These are phyloP conservation scores for Diplocarpon mali DNA, from an alignment of 2,329 filamentous ascomycete genomes.

Conservation along the genomic window DNA sequence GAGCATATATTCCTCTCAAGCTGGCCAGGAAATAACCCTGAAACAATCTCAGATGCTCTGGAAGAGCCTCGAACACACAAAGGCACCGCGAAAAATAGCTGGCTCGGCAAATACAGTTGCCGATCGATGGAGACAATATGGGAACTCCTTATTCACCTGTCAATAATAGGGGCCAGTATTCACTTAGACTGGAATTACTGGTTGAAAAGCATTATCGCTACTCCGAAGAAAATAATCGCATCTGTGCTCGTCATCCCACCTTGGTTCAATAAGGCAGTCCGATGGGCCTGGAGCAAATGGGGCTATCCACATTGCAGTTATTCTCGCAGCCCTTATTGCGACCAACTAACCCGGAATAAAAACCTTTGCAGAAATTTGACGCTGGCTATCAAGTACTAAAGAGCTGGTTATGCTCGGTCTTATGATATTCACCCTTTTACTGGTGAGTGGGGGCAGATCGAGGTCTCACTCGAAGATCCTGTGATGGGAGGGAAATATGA, in stretches of 20 bases:
- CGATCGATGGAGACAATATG: too few species aligned
- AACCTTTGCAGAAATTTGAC: conserved; percentile 34
- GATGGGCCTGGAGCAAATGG: conserved; percentile 46
- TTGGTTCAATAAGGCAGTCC: conserved; percentile 48
- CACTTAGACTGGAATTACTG: conserved; percentile 24
- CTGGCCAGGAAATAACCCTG: too few species aligned
- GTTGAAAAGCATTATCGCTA: conserved; percentile 63
- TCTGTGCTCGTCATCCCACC: conserved; percentile 68
- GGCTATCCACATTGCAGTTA: conserved; percentile 67
- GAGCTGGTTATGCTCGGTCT: conserved; percentile 55
- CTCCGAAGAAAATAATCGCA: conserved; percentile 76
- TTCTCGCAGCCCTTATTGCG: conserved; percentile 48
- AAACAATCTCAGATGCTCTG: too few species aligned
- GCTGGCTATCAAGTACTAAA: conserved; percentile 48
- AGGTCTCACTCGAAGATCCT: conserved; percentile 38
- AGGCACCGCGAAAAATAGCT: too few species aligned
- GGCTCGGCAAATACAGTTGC: too few species aligned
- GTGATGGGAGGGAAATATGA: conserved; percentile 35
- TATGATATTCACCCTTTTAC: conserved; percentile 52
- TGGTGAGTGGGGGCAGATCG: conserved; percentile 54
- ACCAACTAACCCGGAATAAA: conserved; percentile 52
- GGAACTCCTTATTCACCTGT: too few species aligned
- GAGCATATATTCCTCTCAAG: too few species aligned
- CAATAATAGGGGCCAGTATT: too few species aligned
- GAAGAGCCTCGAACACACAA: too few species aligned